phyloP scores from a whole-genome alignment of 768 basidiomycete genomes.

The Pulveroboletus sp. region DNA sequence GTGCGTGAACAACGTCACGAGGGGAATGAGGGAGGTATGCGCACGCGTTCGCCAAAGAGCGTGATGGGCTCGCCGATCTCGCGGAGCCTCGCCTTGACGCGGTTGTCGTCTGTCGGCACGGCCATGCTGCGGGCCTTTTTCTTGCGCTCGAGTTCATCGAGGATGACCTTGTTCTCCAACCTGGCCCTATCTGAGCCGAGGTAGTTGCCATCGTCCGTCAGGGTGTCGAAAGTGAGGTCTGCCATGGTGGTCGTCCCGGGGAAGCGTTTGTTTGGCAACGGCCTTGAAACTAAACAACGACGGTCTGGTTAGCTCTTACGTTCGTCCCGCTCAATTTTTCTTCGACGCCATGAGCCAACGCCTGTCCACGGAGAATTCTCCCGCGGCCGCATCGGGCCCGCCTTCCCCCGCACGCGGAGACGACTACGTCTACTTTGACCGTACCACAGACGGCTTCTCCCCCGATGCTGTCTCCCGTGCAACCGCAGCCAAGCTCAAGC shows the following conservation, averaged over 20 bases:
- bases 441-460: constrained; percentile 76
- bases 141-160: constrained; percentile 96
- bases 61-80: constrained; percentile 97
- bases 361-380: constrained; percentile 27
- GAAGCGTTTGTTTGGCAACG: constrained; percentile 34
- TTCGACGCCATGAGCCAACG: constrained; percentile 27
- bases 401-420: constrained; percentile 31
- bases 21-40: constrained; percentile 31
- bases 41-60: constrained; percentile 92
- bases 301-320: constrained; percentile 19
- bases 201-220: constrained; percentile 76
- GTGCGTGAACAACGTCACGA: constrained; percentile 13
- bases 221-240: constrained; percentile 71
- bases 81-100: constrained; percentile 82
- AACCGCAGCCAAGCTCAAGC: constrained; percentile 92
- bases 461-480: constrained; percentile 85
- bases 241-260: constrained; percentile 50
- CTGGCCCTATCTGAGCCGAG: constrained; percentile 69
- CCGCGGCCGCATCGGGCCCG: too few relatives aligned
- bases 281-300: constrained; percentile 32
- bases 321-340: constrained; percentile 9
- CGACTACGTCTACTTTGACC: constrained; percentile 94
- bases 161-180: constrained; percentile 78
- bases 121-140: constrained; percentile 91
- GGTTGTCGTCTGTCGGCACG: constrained; percentile 94